These are phyloP conservation scores for Rhizomucor pusillus DNA, from an alignment of 371 early-diverging fungal species.

Conservation along the genomic window DNA sequence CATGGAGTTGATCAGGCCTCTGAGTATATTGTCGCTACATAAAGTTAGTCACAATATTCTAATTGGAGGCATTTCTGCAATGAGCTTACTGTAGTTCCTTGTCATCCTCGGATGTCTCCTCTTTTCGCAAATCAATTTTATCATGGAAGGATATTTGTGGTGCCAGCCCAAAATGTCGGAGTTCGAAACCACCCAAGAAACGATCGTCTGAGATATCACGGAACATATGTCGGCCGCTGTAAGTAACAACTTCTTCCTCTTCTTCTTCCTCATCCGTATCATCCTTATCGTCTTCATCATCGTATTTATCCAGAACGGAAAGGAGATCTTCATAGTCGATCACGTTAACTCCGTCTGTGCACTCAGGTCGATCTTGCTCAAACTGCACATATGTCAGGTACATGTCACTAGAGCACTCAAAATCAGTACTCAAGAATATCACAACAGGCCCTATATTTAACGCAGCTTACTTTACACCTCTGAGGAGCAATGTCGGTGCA, in stretches of 20 bases:
- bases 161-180: constrained; percentile 19
- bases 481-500: not conserved
- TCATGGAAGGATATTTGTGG: constrained; percentile 9
- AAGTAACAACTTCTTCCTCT: constrained; percentile 14
- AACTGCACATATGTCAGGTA: no score
- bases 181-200: constrained; percentile 21
- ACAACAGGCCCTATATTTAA: not conserved
- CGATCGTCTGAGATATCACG: constrained; percentile 20
- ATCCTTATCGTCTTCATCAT: constrained; percentile 2
- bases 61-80: no score
- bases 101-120: constrained; percentile 17
- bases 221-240: constrained; percentile 12
- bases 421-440: no score
- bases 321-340: not conserved
- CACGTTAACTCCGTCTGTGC: no score
- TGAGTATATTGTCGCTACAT: constrained; percentile 20
- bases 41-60: not conserved
- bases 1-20: constrained; percentile 18
- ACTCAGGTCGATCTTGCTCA: no score
- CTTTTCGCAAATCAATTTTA: constrained; percentile 17
- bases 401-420: no score
- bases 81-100: constrained; percentile 14
- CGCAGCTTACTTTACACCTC: constrained; percentile 1
- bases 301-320: not conserved
- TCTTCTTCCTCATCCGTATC: constrained; percentile 4